Evolutionary conservation across 2,329 filamentous ascomycete species (phyloP), one percentile per base, ranked within the genome.

Genomic region (Dothideomycetes sp.): DNA sequence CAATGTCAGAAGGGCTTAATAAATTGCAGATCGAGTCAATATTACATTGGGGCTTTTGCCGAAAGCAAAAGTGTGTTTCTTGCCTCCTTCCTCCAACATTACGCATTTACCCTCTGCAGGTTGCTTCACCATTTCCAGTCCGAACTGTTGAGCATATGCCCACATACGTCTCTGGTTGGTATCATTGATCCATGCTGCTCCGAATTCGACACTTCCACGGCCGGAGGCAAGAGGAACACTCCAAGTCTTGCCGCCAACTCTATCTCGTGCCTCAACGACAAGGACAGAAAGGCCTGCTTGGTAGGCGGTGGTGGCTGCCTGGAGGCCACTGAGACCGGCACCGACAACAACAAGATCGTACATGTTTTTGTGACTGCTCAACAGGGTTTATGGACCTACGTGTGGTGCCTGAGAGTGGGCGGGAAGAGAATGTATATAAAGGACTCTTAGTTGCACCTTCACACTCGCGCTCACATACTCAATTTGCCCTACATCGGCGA

Each of bases 121-220:
- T 48, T 77, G 72, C 48, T 62, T 58, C 5, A 72, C 57, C 0
- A 69, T 44, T 18, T 70, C 63, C 1, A 68, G 47, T 0, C 61
- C 60, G 36, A 65, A 69, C 30, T 53, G 46, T 34, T 59, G 47
- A 0, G 61, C 61, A 5, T 72, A 51, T 0, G 51, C 56, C 45
- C 54, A 66, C 36, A 76, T 64, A 3, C 56, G 55, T 18, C 48
- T 56, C 45, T 78, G 73, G 37, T 65, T 72, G 1, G 58, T 65
- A 38, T 76, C 68, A 45, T 79, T 78, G 46, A 77, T 68, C 75
- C 74, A 79, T 0, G 70, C 72, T 0, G 72, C 75, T 3, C 74
- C 74, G 0, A 75, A 49, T 16, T 78, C 75, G 5, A 67, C 59
- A 0, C 56, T 43, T 0, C 64, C 66, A 3, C 52, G 53, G 19